Base-by-base conservation (phyloP, 1,284 basidiomycete species). In the Mycosarcoma maydis region DNA sequence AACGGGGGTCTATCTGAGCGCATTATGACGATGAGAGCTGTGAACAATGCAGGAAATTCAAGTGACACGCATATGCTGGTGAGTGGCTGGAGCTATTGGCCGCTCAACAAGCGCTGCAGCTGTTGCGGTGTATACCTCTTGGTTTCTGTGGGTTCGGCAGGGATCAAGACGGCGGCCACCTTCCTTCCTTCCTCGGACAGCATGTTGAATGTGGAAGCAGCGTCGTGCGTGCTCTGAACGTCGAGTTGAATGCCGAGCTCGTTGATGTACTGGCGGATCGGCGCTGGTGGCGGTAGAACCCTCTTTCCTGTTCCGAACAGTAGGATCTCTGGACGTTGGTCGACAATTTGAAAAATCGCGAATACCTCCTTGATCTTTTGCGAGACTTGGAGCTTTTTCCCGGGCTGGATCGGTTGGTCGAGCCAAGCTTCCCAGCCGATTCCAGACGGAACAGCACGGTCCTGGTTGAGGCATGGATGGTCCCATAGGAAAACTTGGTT, bases 201-300 rank as follows among this genome's bases (percentile, higher is more conserved):
- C 29, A 98, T 83, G 82, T 98, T 98, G 83, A 92, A 98, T 0
- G 94, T 96, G 29, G 92, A 90, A 76, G 92, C 93, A 11, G 94
- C 94, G 79, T 95, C 95, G 72, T 91, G 85, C 91, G 93, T 93
- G 80, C 94, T 92, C 89, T 95, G 92, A n/a, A 92, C 86, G 72
- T 98, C 95, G 41, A 94, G 83, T 77, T 94, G 92, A 60, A 97
- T 91, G 6, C 94, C 94, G 33, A 93, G 81, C 34, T 86, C 84
- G 61, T 86, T 90, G 40, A 97, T 78, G 81, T 92, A 88, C 37
- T 87, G 84, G 17, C 89, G 85, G 20, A 97, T 82, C 23, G 83
- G 83, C 6, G 86, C 85, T 14, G 94, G 94, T 2, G 90, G 88
- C 45, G 90, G 89, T 3, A 88, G 83, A 11, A 90, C 87, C 7